These are phyloP conservation scores for Viridothelium virens DNA, from an alignment of 495 filamentous ascomycete species.

Conservation along the genomic window DNA sequence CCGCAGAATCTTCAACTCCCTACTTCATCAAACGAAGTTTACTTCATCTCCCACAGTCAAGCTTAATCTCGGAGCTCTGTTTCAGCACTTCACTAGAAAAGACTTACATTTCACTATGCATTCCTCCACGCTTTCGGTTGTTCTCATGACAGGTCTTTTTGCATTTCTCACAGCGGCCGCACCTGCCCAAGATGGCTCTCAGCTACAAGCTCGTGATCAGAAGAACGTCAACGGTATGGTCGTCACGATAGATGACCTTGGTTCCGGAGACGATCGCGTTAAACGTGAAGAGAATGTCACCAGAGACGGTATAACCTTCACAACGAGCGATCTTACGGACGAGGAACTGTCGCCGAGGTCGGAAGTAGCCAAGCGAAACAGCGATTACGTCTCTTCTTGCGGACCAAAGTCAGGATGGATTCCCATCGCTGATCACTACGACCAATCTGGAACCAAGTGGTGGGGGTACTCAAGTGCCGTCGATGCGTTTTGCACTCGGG, in stretches of 20 bases:
- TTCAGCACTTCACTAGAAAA: too few relatives aligned
- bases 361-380: not conserved
- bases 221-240: not conserved
- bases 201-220: not conserved
- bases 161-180: not conserved
- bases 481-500: not conserved
- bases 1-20: too few relatives aligned
- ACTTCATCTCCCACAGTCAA: too few relatives aligned
- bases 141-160: not conserved
- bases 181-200: not conserved
- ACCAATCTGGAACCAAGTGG: not conserved
- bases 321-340: not conserved
- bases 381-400: conserved; percentile 1
- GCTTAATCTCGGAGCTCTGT: too few relatives aligned
- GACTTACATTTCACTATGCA: too few relatives aligned
- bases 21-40: too few relatives aligned
- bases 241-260: not conserved
- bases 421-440: not conserved
- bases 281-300: not conserved
- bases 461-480: not conserved
- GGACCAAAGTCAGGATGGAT: not conserved
- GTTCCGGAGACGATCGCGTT: not conserved
- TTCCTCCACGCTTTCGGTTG: not conserved
- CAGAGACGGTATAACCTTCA: not conserved
- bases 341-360: not conserved